These are phyloP conservation scores for Acephala macrosclerotiorum DNA, from an alignment of 2,329 filamentous ascomycete species.

Conservation along the genomic window DNA sequence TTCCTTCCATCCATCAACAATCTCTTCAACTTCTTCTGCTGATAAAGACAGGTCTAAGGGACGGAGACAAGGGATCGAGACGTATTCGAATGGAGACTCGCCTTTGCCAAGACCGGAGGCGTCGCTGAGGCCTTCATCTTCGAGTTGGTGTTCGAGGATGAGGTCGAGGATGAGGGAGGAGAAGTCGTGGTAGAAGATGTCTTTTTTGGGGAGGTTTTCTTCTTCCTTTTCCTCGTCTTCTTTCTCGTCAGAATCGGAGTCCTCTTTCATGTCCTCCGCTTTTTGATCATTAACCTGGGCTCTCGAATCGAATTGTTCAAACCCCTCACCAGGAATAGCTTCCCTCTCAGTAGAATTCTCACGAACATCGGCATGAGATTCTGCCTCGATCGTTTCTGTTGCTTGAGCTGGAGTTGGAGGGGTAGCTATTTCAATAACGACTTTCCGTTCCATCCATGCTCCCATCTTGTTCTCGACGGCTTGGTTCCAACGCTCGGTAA, in stretches of 20 bases:
- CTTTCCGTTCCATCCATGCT: conserved; percentile 50
- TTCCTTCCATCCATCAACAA: conserved; percentile 22
- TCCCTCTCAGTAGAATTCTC: not conserved
- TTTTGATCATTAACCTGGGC: not conserved
- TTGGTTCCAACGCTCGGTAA: conserved; percentile 60
- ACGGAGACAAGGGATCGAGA: conserved; percentile 36
- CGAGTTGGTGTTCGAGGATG: conserved; percentile 58
- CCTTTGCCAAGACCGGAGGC: conserved; percentile 52
- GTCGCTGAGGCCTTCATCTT: conserved; percentile 51
- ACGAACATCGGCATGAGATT: not conserved
- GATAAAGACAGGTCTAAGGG: conserved; percentile 1
- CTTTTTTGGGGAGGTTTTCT: conserved; percentile 24
- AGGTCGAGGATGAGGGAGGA: conserved; percentile 51
- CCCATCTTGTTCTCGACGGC: conserved; percentile 50
- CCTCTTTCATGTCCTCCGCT: not conserved
- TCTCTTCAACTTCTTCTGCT: conserved; percentile 31
- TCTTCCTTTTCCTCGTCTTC: conserved; percentile 4
- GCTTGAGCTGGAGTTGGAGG: no score
- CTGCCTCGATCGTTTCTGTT: conserved; percentile 4
- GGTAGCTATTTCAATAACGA: not conserved
- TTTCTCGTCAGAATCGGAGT: not conserved
- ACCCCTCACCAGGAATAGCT: not conserved
- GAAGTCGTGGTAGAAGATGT: conserved; percentile 52
- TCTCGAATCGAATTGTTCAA: not conserved
- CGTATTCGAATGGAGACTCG: conserved; percentile 29